A percentile compares a stretch with the other conserved stretches of the same genome.
Conservation (phyloP, 2,329 filamentous ascomycete species). For the Cladosporium sphaerospermum region DNA sequence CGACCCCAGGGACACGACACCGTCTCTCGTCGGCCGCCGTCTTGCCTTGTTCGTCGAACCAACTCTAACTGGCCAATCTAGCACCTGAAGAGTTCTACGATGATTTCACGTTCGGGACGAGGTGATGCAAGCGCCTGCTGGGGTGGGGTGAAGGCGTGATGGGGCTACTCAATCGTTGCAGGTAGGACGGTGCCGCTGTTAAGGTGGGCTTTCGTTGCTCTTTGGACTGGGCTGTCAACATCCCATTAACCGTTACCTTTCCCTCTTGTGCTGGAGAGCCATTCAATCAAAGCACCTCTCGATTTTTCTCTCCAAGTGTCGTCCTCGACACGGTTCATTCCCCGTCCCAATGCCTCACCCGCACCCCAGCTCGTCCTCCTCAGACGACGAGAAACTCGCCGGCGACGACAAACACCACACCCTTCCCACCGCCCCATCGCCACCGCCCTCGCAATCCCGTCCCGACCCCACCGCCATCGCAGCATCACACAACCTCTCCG, state of each 20-base stretch:
- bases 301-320: too few relatives aligned
- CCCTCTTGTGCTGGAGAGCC: not conserved
- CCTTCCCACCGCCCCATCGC: not conserved
- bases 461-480: conserved; percentile 12
- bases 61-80: not conserved
- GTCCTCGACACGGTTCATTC: too few relatives aligned
- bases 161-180: not conserved
- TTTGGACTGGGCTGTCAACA: not conserved
- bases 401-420: not conserved
- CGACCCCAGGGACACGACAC: conserved; percentile 1
- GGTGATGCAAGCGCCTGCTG: not conserved
- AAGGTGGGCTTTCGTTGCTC: not conserved
- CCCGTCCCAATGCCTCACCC: not conserved
- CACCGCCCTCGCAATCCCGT: not conserved
- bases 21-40: not conserved
- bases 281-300: too few relatives aligned
- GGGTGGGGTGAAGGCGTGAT: not conserved
- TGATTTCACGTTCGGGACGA: conserved; percentile 1
- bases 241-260: not conserved
- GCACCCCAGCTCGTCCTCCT: not conserved
- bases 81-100: not conserved
- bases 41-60: not conserved
- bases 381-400: conserved; percentile 3
- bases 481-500: conserved; percentile 39
- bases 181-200: not conserved